Percentiles rank a stretch among this genome's conserved stretches.
phyloP scores from a whole-genome alignment of 2,329 filamentous ascomycete genomes.

The Zarea fungicola region DNA sequence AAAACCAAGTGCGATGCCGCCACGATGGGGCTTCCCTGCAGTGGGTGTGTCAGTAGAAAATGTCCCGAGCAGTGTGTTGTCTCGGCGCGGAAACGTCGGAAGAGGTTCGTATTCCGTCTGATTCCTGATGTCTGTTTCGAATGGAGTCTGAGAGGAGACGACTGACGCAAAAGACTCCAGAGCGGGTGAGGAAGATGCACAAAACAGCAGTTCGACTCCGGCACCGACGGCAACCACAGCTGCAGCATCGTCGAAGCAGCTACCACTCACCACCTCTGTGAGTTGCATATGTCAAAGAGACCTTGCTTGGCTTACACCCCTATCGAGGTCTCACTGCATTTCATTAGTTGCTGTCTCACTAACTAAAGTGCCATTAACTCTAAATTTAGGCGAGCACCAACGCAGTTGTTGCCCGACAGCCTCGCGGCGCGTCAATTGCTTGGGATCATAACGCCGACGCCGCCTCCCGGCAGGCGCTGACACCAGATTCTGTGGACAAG shows the following conservation, averaged over 20 bases:
- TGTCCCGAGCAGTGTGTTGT: background rate
- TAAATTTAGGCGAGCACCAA: background rate
- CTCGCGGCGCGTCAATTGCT: background rate
- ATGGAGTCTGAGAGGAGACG: too few species aligned
- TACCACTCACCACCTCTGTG: too few species aligned
- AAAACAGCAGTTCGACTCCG: too few species aligned
- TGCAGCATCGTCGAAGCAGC: too few species aligned
- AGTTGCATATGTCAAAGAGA: too few species aligned
- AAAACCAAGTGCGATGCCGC: conserved; percentile 10
- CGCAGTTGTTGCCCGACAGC: background rate
- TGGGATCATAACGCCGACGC: background rate
- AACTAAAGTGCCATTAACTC: background rate
- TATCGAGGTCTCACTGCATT: too few species aligned
- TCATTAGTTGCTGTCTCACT: too few species aligned
- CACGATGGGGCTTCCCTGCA: conserved; percentile 2
- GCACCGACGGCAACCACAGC: too few species aligned
- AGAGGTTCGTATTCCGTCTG: background rate
- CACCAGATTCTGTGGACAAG: background rate
- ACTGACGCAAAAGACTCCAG: too few species aligned
- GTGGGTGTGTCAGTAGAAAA: conserved; percentile 7
- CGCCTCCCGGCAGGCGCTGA: background rate
- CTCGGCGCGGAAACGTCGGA: background rate
- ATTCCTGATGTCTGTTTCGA: background rate
- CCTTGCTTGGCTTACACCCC: too few species aligned
- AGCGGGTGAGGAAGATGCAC: too few species aligned